A percentile compares a stretch with the other conserved stretches of the same genome.
These are phyloP conservation scores for Plasmodium chabaudi DNA, from an alignment of 169 alveolate genomes.

Conservation along the genomic window DNA sequence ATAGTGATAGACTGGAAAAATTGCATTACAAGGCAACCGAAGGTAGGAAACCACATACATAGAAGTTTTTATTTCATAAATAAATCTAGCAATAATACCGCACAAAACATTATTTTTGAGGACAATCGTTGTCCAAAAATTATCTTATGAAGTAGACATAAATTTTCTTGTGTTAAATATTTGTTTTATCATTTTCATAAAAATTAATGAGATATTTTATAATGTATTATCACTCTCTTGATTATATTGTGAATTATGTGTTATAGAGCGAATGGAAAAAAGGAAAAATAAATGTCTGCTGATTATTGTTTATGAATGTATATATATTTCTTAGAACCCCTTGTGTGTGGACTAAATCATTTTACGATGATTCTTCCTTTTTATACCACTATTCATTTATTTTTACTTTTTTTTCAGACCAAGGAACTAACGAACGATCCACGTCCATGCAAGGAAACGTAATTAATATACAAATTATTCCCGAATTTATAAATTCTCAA, in stretches of 20 bases:
- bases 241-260: neutral
- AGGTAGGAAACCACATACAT: constrained; percentile 9
- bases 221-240: too few species aligned
- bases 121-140: neutral
- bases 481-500: constrained; percentile 63
- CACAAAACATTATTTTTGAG: too few species aligned
- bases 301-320: too few species aligned
- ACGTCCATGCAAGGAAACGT: constrained; percentile 55
- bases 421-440: constrained; percentile 10
- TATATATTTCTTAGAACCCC: too few species aligned
- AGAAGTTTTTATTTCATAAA: neutral
- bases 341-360: too few species aligned
- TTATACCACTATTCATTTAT: too few species aligned
- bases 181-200: too few species aligned
- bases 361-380: too few species aligned
- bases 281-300: neutral
- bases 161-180: too few species aligned
- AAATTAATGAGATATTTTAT: too few species aligned
- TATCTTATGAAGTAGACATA: too few species aligned
- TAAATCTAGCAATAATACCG: too few species aligned
- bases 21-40: constrained; percentile 51
- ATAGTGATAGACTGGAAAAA: constrained; percentile 41
- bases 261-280: neutral
- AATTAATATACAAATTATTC: constrained; percentile 59
- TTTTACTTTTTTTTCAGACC: constrained; percentile 1